These are phyloP conservation scores for Astrephomene gubernaculifera DNA, from an alignment of 139 green algal species.

Conservation along the genomic window DNA sequence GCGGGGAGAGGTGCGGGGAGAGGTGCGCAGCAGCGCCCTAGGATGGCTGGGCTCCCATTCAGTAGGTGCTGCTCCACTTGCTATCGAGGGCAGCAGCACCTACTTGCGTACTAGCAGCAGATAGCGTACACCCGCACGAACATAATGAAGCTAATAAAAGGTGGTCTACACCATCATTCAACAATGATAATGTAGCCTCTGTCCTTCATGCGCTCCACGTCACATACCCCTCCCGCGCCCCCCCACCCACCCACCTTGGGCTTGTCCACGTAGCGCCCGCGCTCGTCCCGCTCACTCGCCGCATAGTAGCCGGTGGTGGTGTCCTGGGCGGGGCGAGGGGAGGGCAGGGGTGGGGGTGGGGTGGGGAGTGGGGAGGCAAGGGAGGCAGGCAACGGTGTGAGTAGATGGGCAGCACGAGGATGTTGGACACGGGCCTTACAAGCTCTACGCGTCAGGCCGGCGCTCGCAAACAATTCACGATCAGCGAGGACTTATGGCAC, in stretches of 20 bases:
- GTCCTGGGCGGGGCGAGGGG: no score
- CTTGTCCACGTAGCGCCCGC: neutral
- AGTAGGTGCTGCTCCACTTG: neutral
- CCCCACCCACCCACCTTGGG: neutral
- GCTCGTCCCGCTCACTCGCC: neutral
- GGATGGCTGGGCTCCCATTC: no score
- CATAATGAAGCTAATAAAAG: neutral
- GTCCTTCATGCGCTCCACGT: neutral
- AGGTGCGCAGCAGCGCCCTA: no score
- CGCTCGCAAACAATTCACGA: no score
- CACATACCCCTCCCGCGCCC: neutral
- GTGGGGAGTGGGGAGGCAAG: no score
- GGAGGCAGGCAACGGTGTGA: neutral
- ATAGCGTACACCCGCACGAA: neutral
- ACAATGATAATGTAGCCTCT: neutral
- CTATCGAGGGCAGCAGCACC: neutral
- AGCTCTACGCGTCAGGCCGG: no score
- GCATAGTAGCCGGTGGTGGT: conserved; percentile 2
- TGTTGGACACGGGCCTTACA: no score
- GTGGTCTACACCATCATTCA: neutral
- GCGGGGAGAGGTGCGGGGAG: neutral
- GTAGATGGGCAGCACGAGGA: neutral
- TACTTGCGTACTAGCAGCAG: no score
- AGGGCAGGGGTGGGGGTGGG: no score
- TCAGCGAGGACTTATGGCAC: neutral